Evolutionary conservation across 176 grass and related monocot species (phyloP).

Genomic region (Alloteropsis semialata): DNA sequence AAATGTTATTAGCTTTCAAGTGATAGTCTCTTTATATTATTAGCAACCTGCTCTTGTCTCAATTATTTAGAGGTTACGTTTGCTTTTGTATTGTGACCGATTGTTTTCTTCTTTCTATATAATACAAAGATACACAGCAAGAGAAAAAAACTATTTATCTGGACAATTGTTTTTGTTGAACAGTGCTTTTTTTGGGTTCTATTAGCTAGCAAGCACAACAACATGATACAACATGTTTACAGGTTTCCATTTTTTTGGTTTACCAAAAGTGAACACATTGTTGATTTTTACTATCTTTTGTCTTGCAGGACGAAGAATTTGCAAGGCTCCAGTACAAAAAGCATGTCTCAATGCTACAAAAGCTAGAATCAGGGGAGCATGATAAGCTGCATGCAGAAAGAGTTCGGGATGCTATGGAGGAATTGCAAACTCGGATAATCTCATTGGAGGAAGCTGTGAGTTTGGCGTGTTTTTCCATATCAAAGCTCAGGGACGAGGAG

Average conservation of each 20-base stretch:
- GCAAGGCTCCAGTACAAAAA: conserved; percentile 78
- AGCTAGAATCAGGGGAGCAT: conserved; percentile 74
- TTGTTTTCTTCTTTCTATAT: too few relatives aligned
- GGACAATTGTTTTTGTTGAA: conserved; percentile 12
- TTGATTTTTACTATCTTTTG: conserved; percentile 28
- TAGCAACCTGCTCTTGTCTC: too few relatives aligned
- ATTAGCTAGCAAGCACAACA: background rate
- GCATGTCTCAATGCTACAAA: conserved; percentile 48
- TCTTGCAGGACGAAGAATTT: conserved; percentile 77
- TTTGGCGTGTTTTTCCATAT: conserved; percentile 74
- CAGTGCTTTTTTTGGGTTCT: background rate
- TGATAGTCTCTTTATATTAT: too few relatives aligned
- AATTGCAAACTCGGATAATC: conserved; percentile 72
- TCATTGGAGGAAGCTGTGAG: conserved; percentile 79
- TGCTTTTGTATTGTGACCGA: too few relatives aligned
- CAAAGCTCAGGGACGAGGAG: conserved; percentile 85
- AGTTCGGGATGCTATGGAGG: conserved; percentile 66
- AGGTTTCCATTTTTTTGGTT: conserved; percentile 11
- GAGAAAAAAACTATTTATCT: too few relatives aligned
- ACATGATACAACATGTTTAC: background rate
- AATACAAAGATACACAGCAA: too few relatives aligned
- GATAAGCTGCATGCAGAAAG: conserved; percentile 72
- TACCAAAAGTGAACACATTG: background rate
- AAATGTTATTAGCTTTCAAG: too few relatives aligned
- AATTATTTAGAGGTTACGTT: too few relatives aligned